Conservation (phyloP, 2,329 filamentous ascomycete species). For the Alternaria sp. region DNA sequence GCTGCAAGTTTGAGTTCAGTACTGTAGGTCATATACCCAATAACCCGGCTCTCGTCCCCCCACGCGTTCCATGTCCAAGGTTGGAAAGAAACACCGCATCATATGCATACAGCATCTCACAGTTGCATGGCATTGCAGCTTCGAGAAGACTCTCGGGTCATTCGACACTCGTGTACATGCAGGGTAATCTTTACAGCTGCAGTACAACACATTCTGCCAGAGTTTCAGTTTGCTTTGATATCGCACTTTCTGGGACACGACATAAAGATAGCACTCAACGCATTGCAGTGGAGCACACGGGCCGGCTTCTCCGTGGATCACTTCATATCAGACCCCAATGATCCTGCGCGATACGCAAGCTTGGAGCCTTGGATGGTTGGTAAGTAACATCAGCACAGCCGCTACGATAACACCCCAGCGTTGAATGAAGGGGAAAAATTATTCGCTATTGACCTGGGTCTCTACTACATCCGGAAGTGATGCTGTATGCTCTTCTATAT, state of each 20-base stretch:
- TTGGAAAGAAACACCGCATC: constrained; percentile 3
- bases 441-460: neutral
- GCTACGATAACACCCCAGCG: neutral
- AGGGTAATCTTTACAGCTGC: neutral
- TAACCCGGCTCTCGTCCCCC: neutral
- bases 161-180: constrained; percentile 2
- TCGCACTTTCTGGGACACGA: neutral
- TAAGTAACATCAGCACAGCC: neutral
- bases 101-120: neutral
- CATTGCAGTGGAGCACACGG: neutral
- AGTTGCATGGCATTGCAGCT: neutral
- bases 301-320: neutral
- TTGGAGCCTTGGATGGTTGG: neutral
- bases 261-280: neutral
- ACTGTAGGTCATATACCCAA: neutral
- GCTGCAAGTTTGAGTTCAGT: neutral
- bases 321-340: neutral
- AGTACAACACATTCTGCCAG: neutral
- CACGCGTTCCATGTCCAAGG: neutral
- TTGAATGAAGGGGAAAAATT: neutral
- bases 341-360: neutral
- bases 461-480: neutral
- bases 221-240: neutral
- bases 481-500: neutral
- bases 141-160: neutral